Conservation (phyloP, 352 stramenopile species). For the Phytopythium litorale region DNA sequence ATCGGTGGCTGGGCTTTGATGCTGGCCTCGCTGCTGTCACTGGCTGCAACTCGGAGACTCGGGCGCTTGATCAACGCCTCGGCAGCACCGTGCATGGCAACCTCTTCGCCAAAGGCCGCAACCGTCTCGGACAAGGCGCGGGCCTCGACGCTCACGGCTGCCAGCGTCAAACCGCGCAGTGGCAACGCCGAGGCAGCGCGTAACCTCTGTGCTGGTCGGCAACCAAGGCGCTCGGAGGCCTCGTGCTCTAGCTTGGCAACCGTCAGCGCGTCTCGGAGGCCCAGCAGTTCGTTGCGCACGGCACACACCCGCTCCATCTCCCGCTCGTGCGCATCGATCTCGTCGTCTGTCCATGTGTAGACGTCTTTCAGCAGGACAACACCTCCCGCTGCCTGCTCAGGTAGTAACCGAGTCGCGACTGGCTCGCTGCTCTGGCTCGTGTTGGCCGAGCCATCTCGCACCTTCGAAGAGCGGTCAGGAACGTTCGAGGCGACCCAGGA, state of each 20-base stretch:
- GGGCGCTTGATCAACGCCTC: conserved; percentile 43
- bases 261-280: conserved; percentile 23
- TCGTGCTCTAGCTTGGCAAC: conserved; percentile 14
- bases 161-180: background rate
- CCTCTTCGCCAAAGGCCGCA: conserved; percentile 31
- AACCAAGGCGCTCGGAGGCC: conserved; percentile 1
- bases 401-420: background rate
- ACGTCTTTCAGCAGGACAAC: conserved; percentile 23
- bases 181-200: background rate
- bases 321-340: conserved; percentile 39
- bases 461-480: background rate
- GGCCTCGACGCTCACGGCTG: conserved; percentile 9
- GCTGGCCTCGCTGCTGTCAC: background rate
- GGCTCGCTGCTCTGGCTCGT: background rate
- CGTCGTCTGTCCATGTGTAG: conserved; percentile 41
- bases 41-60: conserved; percentile 15
- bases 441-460: background rate
- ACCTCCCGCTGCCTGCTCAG: background rate
- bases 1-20: background rate
- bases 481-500: background rate
- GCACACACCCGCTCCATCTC: conserved; percentile 41
- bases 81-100: conserved; percentile 35
- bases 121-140: conserved; percentile 15
- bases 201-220: background rate
- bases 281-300: conserved; percentile 28